Conservation (phyloP, 495 filamentous ascomycete genomes). For the Parathielavia appendiculata region DNA sequence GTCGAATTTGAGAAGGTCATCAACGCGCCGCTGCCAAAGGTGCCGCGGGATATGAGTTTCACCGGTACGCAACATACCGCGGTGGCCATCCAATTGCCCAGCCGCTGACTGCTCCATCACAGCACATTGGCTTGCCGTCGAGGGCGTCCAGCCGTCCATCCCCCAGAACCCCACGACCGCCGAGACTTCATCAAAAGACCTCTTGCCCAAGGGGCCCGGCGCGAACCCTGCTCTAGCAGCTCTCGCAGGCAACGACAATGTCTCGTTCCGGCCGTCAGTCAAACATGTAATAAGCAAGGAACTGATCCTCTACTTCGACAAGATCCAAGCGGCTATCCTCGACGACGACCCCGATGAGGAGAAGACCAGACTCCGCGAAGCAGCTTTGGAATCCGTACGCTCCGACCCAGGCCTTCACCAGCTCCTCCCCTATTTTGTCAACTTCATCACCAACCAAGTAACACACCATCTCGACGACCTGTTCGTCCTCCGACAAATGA, state of each 20-base stretch:
- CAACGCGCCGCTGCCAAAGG: constrained; percentile 89
- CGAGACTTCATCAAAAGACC: constrained; percentile 72
- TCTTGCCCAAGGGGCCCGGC: constrained; percentile 82
- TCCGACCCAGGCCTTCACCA: constrained; percentile 91
- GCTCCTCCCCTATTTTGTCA: constrained; percentile 89
- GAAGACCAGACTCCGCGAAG: constrained; percentile 62
- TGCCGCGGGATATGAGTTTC: constrained; percentile 86
- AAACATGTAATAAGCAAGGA: constrained; percentile 95
- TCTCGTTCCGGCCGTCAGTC: constrained; percentile 78
- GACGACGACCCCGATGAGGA: constrained; percentile 76
- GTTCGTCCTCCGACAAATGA: constrained; percentile 82
- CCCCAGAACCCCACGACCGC: constrained; percentile 87
- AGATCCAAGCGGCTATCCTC: constrained; percentile 76
- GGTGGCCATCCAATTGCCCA: not conserved
- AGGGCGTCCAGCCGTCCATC: constrained; percentile 93
- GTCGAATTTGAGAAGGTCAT: constrained; percentile 98
- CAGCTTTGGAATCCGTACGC: constrained; percentile 72
- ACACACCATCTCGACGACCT: constrained; percentile 83
- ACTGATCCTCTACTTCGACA: constrained; percentile 94
- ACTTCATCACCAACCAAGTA: constrained; percentile 90
- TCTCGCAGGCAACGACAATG: constrained; percentile 74
- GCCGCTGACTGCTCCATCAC: constrained; percentile 14
- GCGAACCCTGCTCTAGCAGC: constrained; percentile 77
- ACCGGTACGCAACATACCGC: constrained; percentile 63
- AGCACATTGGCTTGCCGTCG: constrained; percentile 95